Percentiles rank a stretch among this genome's conserved stretches.
phyloP scores from a whole-genome alignment of 208 protist species.

The Wallacemonas collosoma region DNA sequence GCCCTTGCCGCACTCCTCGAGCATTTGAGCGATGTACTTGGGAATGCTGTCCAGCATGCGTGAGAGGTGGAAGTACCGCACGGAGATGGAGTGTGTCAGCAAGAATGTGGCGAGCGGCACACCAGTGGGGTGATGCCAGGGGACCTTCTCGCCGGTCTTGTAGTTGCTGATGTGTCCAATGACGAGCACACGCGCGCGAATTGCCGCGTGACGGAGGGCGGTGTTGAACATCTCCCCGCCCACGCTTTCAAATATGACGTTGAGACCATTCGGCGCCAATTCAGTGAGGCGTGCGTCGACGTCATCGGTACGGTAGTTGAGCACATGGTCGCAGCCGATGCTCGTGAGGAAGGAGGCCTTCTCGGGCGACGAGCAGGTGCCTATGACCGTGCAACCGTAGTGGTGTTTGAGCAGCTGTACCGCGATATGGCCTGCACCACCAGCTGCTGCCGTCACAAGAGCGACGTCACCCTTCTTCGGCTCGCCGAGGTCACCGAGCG shows the following conservation, averaged over 20 bases:
- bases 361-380: conserved; percentile 70
- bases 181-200: conserved; percentile 64
- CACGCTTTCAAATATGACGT: conserved; percentile 87
- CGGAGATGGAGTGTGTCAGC: conserved; percentile 28
- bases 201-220: conserved; percentile 63
- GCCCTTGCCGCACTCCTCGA: conserved; percentile 25
- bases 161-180: conserved; percentile 85
- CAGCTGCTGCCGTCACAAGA: conserved; percentile 84
- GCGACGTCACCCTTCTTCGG: conserved; percentile 51
- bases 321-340: conserved; percentile 81
- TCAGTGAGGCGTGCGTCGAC: conserved; percentile 43
- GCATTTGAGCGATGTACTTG: conserved; percentile 35
- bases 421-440: conserved; percentile 85
- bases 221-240: conserved; percentile 79
- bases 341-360: conserved; percentile 79
- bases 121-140: conserved; percentile 5
- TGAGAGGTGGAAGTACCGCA: conserved; percentile 59
- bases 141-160: conserved; percentile 25
- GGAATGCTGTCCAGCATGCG: conserved; percentile 24
- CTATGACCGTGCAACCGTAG: conserved; percentile 84
- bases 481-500: conserved; percentile 54
- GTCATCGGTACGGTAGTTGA: conserved; percentile 83
- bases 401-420: conserved; percentile 89
- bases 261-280: conserved; percentile 71
- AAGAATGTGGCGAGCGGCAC: conserved; percentile 18